These are phyloP conservation scores for Saccharata proteae DNA, from an alignment of 2,329 filamentous ascomycete genomes.

Conservation along the genomic window DNA sequence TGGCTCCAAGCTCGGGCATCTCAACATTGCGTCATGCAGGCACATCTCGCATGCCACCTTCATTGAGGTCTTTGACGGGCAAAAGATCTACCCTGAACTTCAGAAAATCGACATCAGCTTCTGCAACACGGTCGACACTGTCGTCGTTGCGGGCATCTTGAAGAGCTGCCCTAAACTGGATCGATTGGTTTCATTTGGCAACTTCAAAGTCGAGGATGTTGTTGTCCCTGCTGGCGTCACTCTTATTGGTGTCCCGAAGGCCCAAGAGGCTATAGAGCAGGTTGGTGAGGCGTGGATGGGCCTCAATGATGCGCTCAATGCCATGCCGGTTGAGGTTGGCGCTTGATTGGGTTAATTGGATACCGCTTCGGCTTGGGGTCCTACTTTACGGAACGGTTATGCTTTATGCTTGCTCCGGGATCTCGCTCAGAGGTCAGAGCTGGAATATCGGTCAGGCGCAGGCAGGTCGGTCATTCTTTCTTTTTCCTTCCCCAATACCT, in stretches of 20 bases:
- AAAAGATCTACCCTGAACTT: slow-evolving; percentile 52
- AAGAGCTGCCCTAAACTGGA: slow-evolving; percentile 46
- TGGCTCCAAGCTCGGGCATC: slow-evolving; percentile 47
- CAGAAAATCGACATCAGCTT: slow-evolving; percentile 67
- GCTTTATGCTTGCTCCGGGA: no score
- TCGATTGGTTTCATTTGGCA: slow-evolving; percentile 50
- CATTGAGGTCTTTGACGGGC: slow-evolving; percentile 55
- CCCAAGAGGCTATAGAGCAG: slow-evolving; percentile 44
- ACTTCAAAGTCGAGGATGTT: slow-evolving; percentile 46
- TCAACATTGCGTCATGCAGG: slow-evolving; percentile 76
- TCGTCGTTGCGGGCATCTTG: slow-evolving; percentile 52
- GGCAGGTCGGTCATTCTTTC: no score
- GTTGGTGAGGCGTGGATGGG: slow-evolving; percentile 23
- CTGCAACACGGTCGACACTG: slow-evolving; percentile 54
- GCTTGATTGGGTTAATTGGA: no score
- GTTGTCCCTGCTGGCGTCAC: slow-evolving; percentile 45
- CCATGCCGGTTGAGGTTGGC: background rate
- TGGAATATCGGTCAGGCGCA: no score
- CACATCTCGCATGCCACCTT: slow-evolving; percentile 66
- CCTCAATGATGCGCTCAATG: background rate
- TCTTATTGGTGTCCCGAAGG: slow-evolving; percentile 47
- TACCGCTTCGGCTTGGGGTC: no score
- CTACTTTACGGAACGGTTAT: no score
- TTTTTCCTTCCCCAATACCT: no score
- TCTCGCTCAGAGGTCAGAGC: no score